Base-by-base conservation (phyloP, 495 filamentous ascomycete genomes). In the Parathielavia hyrcaniae region DNA sequence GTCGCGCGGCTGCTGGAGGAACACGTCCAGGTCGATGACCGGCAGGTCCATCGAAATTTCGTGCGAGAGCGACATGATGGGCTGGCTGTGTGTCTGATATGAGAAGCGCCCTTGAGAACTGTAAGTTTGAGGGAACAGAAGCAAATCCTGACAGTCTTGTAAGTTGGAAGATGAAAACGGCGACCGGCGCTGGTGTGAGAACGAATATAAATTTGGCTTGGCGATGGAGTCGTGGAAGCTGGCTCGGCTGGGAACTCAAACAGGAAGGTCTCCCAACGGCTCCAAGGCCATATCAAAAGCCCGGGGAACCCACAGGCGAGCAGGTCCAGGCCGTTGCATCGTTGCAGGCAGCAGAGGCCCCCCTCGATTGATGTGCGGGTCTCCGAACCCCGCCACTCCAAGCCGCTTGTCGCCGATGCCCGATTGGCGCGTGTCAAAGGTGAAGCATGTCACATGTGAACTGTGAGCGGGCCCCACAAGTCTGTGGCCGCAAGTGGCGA, bases 21-120 rank as follows among this genome's bases (percentile, higher is more conserved):
- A 79, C 60, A 77, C 53, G 58, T 79, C 76, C 34, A 79, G 74
- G 63, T 79, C 77, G 69, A 79, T 71, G 61, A 79, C 61, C n/a
- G 77, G 76, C 48, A 79, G 72, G 64, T 79, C 75, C 77, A 79
- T 79, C 16, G 75, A 64, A 10, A 69, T 14, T 44, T 69, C 61
- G 20, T 40, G 50, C 5, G 61, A 44, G 26, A 53, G 44, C 17
- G 46, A 11, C 48, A 62, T 58, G 23, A 14, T 53, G 40, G 20
- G 23, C 19, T 8, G 30, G 49, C 9, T 22, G 32, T 58, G n/a
- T 19, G 5, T 35, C 10, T 35, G 5, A 35, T 38, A 11, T 5
- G 40, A n/a, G 17, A 19, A 17, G 40, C 13, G 14, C 16, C n/a
- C 40, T 43, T 45, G 39, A n/a, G 14, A 11, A 43, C 5, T n/a